Conservation (phyloP, 495 filamentous ascomycete genomes). For the Trichoderma gamsii region DNA sequence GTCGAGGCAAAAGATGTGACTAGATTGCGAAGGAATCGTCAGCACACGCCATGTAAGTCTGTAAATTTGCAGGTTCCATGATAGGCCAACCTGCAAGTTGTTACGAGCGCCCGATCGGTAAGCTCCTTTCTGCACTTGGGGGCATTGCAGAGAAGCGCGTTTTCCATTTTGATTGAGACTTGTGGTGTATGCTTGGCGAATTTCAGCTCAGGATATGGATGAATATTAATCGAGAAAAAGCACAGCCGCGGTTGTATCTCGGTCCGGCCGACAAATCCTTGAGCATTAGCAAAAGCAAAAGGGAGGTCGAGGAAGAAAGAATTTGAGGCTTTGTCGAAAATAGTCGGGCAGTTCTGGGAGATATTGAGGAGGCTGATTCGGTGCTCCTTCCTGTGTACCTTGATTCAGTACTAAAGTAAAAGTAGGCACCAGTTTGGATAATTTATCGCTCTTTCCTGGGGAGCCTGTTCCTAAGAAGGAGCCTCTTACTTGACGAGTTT, state of each 20-base stretch:
- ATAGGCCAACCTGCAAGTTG: slow-evolving; percentile 70
- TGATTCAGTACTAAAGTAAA: too few species aligned
- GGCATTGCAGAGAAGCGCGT: slow-evolving; percentile 71
- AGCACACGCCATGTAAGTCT: slow-evolving; percentile 16
- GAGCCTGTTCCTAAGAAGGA: too few species aligned
- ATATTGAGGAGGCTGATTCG: too few species aligned
- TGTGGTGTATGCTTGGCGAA: neutral
- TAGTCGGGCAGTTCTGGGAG: too few species aligned
- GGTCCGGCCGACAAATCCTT: too few species aligned
- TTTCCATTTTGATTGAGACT: slow-evolving; percentile 51
- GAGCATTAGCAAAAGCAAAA: too few species aligned
- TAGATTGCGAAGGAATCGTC: slow-evolving; percentile 27
- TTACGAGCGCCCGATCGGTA: slow-evolving; percentile 74
- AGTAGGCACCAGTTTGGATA: too few species aligned
- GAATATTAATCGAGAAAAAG: neutral
- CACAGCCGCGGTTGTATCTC: neutral
- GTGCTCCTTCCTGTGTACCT: too few species aligned
- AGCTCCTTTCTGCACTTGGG: slow-evolving; percentile 72
- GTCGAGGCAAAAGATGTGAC: slow-evolving; percentile 78
- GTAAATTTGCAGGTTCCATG: neutral
- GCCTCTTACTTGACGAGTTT: too few species aligned
- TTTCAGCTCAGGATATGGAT: neutral
- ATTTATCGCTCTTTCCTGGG: too few species aligned
- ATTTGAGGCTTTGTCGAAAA: too few species aligned
- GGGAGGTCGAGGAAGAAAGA: too few species aligned